Base-by-base conservation (phyloP, 2,329 filamentous ascomycete species). In the Chaetomiaceae sp. region DNA sequence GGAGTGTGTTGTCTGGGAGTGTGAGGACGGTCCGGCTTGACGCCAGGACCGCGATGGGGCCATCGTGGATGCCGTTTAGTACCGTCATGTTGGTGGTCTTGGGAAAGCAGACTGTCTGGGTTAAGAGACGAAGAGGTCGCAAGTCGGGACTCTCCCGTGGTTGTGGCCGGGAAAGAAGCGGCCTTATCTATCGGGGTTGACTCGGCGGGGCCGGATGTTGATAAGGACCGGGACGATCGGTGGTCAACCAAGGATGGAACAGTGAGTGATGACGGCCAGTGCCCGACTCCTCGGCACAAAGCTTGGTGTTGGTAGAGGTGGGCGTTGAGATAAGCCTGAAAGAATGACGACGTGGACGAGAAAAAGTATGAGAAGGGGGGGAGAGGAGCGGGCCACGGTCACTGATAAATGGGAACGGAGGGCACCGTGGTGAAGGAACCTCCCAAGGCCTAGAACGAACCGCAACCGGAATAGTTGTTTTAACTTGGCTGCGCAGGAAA, bases 11-110 rank as follows among this genome's bases (percentile, higher is more conserved):
- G 56, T 83, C 76, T 38, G 81, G 76, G 51, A 86, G 83, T 40
- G 85, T 86, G 60, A 97, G 75, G 44, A 97, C 83, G 51, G 88
- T 88, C 61, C 91, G 82, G 21, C 85, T 87, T 1, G 93, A 97
- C 51, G 86, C 86, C 51, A 97, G 77, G 52, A 96, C 88, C 38
- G 82, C 83, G 62, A 91, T 63, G 37, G 71, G 65, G 39, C 65
- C 70, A 17, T 62, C 54, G 53, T 62, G 56, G n/a, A 59, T 49
- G 49, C 52, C 31, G 57, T 59, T 51, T 13, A 53, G 40, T 40
- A 61, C 63, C 34, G 66, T 63, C 67, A 72, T 71, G 49, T 50
- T 33, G 4, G 23, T n/a, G n/a, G n/a, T n/a, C n/a, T n/a, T n/a
- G n/a, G 25, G 10, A 35, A 23, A 6, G 10, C 6, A 12, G 14